A percentile compares a stretch with the other conserved stretches of the same genome.
Evolutionary conservation across 1,284 basidiomycete genomes (phyloP).

Genomic region (Ceratobasidium sp.): DNA sequence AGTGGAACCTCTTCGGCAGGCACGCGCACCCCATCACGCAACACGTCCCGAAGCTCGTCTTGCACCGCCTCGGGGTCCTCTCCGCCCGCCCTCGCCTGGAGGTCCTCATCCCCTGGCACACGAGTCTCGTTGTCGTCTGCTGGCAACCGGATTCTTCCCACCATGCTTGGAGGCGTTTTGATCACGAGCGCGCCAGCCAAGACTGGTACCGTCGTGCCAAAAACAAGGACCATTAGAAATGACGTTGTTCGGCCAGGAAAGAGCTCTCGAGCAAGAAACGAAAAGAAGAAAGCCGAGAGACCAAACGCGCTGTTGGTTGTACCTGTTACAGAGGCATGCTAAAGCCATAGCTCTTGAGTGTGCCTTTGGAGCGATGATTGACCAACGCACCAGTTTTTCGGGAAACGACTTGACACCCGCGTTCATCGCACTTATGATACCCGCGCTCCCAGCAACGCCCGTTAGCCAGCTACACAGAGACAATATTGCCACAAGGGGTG

Average conservation of each 20-base stretch:
- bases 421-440: slow-evolving; percentile 51
- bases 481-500: not conserved
- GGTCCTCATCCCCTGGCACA: not conserved
- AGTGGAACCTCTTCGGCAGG: slow-evolving; percentile 22
- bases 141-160: slow-evolving; percentile 15
- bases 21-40: not conserved
- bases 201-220: slow-evolving; percentile 75
- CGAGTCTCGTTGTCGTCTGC: not conserved
- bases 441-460: slow-evolving; percentile 41
- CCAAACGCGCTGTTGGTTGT: slow-evolving; percentile 86
- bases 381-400: slow-evolving; percentile 45
- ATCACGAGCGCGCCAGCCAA: slow-evolving; percentile 70
- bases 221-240: slow-evolving; percentile 69
- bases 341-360: not conserved
- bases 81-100: not conserved
- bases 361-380: not conserved
- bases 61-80: not conserved
- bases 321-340: slow-evolving; percentile 76
- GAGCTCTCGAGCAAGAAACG: slow-evolving; percentile 66
- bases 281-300: slow-evolving; percentile 82
- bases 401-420: slow-evolving; percentile 52
- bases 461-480: slow-evolving; percentile 30
- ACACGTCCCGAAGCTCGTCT: not conserved
- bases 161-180: slow-evolving; percentile 50
- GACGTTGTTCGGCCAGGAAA: slow-evolving; percentile 76